phyloP scores from a whole-genome alignment of 2,329 filamentous ascomycete genomes.

The Venturia oleaginea region DNA sequence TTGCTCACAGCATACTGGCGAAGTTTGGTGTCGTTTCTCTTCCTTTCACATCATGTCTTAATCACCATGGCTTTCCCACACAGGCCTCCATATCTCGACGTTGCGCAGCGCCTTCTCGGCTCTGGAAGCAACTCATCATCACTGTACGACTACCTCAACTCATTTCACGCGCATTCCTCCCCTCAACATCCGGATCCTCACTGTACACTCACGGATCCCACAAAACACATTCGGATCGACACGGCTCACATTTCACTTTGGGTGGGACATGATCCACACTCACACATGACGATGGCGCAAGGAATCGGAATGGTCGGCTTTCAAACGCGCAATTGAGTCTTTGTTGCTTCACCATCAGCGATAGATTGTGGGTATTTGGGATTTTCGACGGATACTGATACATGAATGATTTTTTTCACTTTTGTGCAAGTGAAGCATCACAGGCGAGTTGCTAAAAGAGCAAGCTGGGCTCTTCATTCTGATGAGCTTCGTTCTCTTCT shows the following conservation, averaged over 20 bases:
- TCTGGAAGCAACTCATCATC: not conserved
- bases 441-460: not conserved
- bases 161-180: not conserved
- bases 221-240: not conserved
- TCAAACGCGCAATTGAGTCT: not conserved
- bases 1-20: not conserved
- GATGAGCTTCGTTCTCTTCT: not conserved
- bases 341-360: not conserved
- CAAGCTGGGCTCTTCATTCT: not conserved
- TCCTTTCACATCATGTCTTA: conserved; percentile 2
- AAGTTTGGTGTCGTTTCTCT: not conserved
- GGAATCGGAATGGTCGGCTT: not conserved
- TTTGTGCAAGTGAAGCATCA: not conserved
- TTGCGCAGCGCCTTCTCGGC: not conserved
- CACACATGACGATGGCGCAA: conserved; percentile 1
- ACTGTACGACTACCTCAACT: not conserved
- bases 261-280: not conserved
- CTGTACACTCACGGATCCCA: not conserved
- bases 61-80: not conserved
- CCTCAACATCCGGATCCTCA: not conserved
- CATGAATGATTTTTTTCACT: not conserved
- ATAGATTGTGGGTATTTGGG: not conserved
- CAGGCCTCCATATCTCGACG: not conserved
- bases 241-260: not conserved
- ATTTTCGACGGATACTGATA: not conserved